Conservation (phyloP, 306 rosid species). For the Rubus parviflorus region DNA sequence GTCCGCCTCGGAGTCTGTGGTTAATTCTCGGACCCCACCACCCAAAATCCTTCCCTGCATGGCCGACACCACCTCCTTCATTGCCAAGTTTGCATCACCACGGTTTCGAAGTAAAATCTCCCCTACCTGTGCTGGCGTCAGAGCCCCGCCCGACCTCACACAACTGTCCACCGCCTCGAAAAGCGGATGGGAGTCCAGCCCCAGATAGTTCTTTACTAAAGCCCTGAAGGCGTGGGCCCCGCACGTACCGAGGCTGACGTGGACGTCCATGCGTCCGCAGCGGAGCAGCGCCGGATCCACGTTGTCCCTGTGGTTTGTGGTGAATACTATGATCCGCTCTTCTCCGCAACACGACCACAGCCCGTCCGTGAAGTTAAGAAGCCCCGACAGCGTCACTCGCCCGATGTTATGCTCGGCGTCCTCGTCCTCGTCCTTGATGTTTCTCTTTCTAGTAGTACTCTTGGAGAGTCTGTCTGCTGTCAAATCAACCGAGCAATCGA, state of each 20-base stretch:
- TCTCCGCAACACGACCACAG: constrained; percentile 89
- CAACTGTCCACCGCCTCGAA: constrained; percentile 67
- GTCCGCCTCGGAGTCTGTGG: constrained; percentile 36
- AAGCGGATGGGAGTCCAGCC: constrained; percentile 50
- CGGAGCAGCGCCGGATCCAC: constrained; percentile 82
- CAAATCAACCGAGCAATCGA: constrained; percentile 76
- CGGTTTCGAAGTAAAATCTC: constrained; percentile 74
- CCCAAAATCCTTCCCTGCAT: constrained; percentile 57
- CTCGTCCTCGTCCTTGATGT: constrained; percentile 17
- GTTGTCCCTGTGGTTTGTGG: constrained; percentile 66
- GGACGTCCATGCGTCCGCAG: constrained; percentile 90
- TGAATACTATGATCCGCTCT: constrained; percentile 76
- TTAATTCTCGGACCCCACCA: constrained; percentile 21
- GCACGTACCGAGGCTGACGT: constrained; percentile 73
- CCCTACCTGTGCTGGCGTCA: constrained; percentile 83
- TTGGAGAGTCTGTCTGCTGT: constrained; percentile 59
- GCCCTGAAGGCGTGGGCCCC: constrained; percentile 67
- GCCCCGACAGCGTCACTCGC: constrained; percentile 74
- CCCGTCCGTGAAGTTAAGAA: constrained; percentile 79
- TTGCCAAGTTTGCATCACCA: constrained; percentile 51
- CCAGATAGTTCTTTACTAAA: constrained; percentile 59
- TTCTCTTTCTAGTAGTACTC: constrained; percentile 29
- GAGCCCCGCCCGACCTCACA: constrained; percentile 59
- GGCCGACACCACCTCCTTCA: constrained; percentile 64
- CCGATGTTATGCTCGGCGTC: constrained; percentile 49